Conservation (phyloP, 2,329 filamentous ascomycete species). For the Boeremia exigua region DNA sequence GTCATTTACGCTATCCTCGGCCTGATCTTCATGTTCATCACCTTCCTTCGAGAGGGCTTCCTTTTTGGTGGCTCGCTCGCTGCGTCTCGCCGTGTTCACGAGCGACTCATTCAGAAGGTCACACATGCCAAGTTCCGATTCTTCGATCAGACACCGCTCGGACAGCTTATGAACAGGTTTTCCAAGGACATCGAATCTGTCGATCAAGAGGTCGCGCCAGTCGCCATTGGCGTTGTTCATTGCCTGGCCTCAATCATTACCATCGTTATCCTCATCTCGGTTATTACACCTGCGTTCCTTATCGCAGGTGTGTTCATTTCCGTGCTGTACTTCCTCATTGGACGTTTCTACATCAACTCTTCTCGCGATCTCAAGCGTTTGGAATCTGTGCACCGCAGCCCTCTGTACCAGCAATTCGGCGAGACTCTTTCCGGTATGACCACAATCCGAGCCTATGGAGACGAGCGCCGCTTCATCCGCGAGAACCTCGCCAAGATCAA, state of each 20-base stretch:
- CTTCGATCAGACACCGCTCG: constrained; percentile 94
- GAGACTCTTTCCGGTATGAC: constrained; percentile 95
- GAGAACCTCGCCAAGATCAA: constrained; percentile 91
- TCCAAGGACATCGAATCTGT: constrained; percentile 96
- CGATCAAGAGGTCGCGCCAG: constrained; percentile 93
- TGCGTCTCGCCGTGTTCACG: constrained; percentile 85
- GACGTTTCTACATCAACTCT: constrained; percentile 85
- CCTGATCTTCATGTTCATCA: constrained; percentile 76
- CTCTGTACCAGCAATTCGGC: constrained; percentile 96
- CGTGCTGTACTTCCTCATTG: constrained; percentile 79
- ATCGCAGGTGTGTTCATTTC: constrained; percentile 87
- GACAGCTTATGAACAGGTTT: constrained; percentile 97
- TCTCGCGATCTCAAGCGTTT: constrained; percentile 96
- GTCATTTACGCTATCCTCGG: constrained; percentile 82
- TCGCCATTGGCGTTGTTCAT: constrained; percentile 78
- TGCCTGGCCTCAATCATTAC: constrained; percentile 75
- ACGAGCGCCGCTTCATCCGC: constrained; percentile 89
- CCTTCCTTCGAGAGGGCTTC: constrained; percentile 81
- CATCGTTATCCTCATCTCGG: constrained; percentile 84
- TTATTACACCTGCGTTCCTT: constrained; percentile 89
- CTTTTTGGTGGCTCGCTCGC: constrained; percentile 91
- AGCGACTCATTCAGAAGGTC: constrained; percentile 76
- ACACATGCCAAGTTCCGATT: constrained; percentile 95
- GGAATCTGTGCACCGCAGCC: constrained; percentile 92
- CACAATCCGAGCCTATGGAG: constrained; percentile 94